Percentiles rank a stretch among this genome's conserved stretches.
Conservation (phyloP, 2,329 filamentous ascomycete species). For the Coleophoma cylindrospora region DNA sequence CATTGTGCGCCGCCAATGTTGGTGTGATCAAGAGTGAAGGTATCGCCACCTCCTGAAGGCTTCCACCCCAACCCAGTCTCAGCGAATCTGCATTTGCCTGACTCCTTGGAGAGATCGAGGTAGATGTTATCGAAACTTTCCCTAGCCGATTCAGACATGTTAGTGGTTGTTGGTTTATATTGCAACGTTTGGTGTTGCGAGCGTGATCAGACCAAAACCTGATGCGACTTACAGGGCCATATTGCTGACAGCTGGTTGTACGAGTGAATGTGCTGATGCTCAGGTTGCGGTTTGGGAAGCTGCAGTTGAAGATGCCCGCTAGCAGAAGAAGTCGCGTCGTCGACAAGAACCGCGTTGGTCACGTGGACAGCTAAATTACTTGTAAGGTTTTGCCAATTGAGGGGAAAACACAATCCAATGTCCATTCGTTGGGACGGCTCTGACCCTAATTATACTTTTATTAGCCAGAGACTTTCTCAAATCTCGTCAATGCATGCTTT, state of each 20-base stretch:
- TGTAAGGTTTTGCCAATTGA: too few species aligned
- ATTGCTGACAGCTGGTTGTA: background rate
- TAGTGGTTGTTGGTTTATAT: slow-evolving; percentile 3
- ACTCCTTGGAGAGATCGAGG: slow-evolving; percentile 88
- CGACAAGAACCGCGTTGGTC: background rate
- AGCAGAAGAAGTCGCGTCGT: background rate
- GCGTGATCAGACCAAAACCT: too few species aligned
- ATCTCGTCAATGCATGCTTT: too few species aligned
- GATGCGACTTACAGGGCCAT: background rate
- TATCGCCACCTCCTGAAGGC: slow-evolving; percentile 78
- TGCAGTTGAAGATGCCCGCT: too few species aligned
- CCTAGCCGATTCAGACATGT: slow-evolving; percentile 29
- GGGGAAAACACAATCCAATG: too few species aligned
- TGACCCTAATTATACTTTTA: too few species aligned
- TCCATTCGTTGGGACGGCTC: too few species aligned
- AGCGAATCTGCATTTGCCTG: slow-evolving; percentile 89
- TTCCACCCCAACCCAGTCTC: slow-evolving; percentile 97
- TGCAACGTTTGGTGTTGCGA: too few species aligned
- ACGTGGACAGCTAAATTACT: background rate
- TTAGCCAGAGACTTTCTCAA: too few species aligned
- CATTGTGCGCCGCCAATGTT: slow-evolving; percentile 88
- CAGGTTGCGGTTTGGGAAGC: too few species aligned
- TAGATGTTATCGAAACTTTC: slow-evolving; percentile 98
- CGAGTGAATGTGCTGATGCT: too few species aligned
- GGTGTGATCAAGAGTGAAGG: slow-evolving; percentile 84